Evolutionary conservation across 305 asterid species (phyloP), one percentile per base, ranked within the genome.

Genomic region (Fraxinus dipetala): DNA sequence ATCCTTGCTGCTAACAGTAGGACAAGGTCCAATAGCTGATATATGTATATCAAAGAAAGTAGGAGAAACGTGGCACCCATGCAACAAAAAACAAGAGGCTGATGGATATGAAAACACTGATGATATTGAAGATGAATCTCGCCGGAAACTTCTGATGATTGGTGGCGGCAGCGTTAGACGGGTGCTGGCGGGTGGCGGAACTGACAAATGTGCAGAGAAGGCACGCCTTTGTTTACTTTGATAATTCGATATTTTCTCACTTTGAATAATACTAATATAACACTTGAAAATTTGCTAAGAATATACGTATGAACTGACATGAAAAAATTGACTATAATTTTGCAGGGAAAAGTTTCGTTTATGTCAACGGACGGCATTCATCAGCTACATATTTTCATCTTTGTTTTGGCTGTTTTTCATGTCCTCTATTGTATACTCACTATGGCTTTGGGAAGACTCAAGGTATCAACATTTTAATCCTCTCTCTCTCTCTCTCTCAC

Each of bases 31-130:
- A n/a, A 94, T 94, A 14, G 86, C 97, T 5, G 81, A 85, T 18
- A 93, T 94, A 75, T 94, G 98, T 61, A 87, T 93, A 78, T 74
- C 97, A 0, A 76, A 83, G 43, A 61, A 83, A 1, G 78, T 72
- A 13, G 98, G 89, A 0, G 88, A 88, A 65, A 90, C 96, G 56
- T 93, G 96, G 98, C 97, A 91, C 76, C 98, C 98, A 40, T 92
- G 98, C 79, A 86, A 4, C 51, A 91, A 87, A 70, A 87, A 86
- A 48, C 79, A 79, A 84, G 97, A 91, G 65, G 1, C 0, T 2
- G 43, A 34, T 0, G 75, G 67, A 35, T 72, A 81, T 24, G 40
- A 80, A 2, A 2, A 63, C 1, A 2, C 63, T 0, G 28, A 72
- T 0, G 32, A 51, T 4, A 5, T 0, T 5, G 69, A 16, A 2